Base-by-base conservation (phyloP, 208 protist genomes). In the Spironucleus salmonicida region DNA sequence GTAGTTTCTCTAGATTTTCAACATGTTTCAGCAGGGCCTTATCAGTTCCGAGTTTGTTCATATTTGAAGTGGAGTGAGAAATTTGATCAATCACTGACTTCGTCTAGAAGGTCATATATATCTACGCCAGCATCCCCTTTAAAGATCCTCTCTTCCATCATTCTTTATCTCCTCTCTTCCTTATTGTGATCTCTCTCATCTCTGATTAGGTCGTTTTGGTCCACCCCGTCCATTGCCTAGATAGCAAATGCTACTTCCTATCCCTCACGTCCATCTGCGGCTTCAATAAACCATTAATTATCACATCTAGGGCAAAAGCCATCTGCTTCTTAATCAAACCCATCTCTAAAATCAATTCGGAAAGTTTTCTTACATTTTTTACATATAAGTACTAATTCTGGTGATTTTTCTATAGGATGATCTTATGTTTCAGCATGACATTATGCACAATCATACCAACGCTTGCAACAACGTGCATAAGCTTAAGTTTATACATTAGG, bases 291-390 rank as follows among this genome's bases (percentile, higher is more conserved):
- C 53, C 76, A 86, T 1, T 82, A 59, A 59, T 86, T 86, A 76
- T 85, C 83, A 77, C 85, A 88, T 35, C 82, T 74, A 39, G 85
- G 85, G 78, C 85, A 88, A 74, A 79, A 87, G 58, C 83, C 81
- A 74, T 88, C 85, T 0, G 84, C 40, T 58, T 87, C 82, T 11
- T 87, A 82, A 35, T 71, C 80, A 9, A 85, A 78, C 13, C 57
- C 58, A 19, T 49, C 78, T 74, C 29, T n/a, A 0, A 81, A 39
- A 49, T 84, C 77, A 67, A 87, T 85, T 66, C 84, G 76, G 76
- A 88, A 88, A 26, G 82, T 77, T 76, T 88, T 88, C 67, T 83
- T 86, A 80, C 85, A 88, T 67, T 88, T 87, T 58, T 87, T 88
- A 71, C 85, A 88, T 4, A 78, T 81, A 32, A 88, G 80, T 26